Evolutionary conservation across 805 yeast genomes (phyloP).

Genomic region (Monosporozyma unispora): DNA sequence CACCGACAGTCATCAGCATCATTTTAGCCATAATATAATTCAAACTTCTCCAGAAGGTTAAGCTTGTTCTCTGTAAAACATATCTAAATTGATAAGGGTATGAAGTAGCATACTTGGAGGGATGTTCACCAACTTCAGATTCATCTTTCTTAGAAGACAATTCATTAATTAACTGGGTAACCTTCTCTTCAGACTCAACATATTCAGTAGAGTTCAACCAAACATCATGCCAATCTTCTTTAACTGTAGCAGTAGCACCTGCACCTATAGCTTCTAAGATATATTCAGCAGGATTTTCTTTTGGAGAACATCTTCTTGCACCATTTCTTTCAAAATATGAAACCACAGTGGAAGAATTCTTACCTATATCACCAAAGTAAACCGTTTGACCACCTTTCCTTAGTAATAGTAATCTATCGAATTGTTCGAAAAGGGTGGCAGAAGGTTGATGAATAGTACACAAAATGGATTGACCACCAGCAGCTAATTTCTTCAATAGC

Average conservation of each 20-base stretch:
- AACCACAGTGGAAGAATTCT: conserved; percentile 43
- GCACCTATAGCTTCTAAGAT: conserved; percentile 64
- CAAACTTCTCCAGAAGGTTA: conserved; percentile 33
- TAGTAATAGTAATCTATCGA: conserved; percentile 51
- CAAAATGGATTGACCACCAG: conserved; percentile 58
- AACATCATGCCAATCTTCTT: conserved; percentile 45
- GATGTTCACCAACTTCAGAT: conserved; percentile 8
- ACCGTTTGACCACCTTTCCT: conserved; percentile 66
- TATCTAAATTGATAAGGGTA: conserved; percentile 26
- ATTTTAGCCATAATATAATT: conserved; percentile 35
- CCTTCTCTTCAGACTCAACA: conserved; percentile 32
- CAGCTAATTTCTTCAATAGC: conserved; percentile 48
- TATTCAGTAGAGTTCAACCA: conserved; percentile 42
- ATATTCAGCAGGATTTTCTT: conserved; percentile 64
- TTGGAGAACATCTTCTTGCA: conserved; percentile 47
- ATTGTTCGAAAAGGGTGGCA: conserved; percentile 50
- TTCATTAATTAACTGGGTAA: conserved; percentile 42
- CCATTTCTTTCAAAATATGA: conserved; percentile 59
- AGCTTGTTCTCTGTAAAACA: conserved; percentile 25
- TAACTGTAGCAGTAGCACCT: conserved; percentile 53
- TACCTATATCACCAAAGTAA: conserved; percentile 59
- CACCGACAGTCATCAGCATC: conserved; percentile 35
- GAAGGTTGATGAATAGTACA: conserved; percentile 68
- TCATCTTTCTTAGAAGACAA: conserved; percentile 12
- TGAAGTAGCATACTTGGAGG: conserved; percentile 18